Percentiles rank a stretch among this genome's conserved stretches.
phyloP scores from a whole-genome alignment of 208 protist species.

The Acanthamoeba healyi region DNA sequence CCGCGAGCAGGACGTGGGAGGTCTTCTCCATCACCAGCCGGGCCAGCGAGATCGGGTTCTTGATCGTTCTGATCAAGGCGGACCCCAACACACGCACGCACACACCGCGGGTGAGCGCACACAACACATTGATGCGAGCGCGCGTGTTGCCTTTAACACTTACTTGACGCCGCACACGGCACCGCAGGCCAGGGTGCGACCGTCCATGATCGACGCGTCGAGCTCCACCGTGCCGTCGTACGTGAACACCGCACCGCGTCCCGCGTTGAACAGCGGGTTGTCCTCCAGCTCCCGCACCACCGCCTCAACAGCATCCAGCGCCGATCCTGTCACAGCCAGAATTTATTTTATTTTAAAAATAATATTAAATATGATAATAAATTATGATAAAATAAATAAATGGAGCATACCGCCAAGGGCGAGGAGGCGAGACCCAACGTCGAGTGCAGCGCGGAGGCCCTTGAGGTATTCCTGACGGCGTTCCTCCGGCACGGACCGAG shows the following conservation, averaged over 20 bases:
- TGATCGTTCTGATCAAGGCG: constrained; percentile 39
- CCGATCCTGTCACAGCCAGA: not conserved
- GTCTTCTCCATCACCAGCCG: constrained; percentile 79
- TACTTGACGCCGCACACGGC: constrained; percentile 35
- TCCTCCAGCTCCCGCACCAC: constrained; percentile 78
- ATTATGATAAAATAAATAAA: not conserved
- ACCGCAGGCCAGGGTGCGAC: constrained; percentile 17
- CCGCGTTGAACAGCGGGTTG: constrained; percentile 81
- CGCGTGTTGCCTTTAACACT: not conserved
- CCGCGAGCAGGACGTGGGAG: constrained; percentile 73
- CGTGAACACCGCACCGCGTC: constrained; percentile 82
- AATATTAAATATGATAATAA: too few relatives aligned
- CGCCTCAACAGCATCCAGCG: constrained; percentile 75
- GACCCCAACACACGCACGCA: too few relatives aligned
- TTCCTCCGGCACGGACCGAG: constrained; percentile 12
- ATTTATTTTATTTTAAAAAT: not conserved
- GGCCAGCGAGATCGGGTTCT: constrained; percentile 81
- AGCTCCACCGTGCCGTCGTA: constrained; percentile 76
- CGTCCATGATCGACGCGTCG: constrained; percentile 84
- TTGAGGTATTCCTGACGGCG: constrained; percentile 7
- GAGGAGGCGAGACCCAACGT: not conserved
- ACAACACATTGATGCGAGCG: too few relatives aligned
- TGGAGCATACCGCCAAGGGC: constrained; percentile 33
- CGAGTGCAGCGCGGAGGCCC: constrained; percentile 41
- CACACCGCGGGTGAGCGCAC: too few relatives aligned